phyloP scores from a whole-genome alignment of 1,284 basidiomycete genomes.

The Waitea zeae region DNA sequence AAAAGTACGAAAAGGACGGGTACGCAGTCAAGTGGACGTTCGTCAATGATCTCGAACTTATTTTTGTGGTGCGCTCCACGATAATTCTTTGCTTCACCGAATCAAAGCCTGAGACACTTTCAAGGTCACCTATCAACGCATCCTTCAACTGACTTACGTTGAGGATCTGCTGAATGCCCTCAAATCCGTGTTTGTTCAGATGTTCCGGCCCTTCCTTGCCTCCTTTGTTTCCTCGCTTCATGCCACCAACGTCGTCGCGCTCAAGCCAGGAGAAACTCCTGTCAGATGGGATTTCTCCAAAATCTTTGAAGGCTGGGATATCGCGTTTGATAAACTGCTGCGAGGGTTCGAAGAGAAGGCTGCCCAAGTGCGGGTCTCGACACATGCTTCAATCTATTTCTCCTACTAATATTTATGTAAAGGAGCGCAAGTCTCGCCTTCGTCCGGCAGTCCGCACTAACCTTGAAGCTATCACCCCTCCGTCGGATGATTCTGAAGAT shows the following conservation, averaged over 20 bases:
- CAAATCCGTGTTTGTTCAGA: conserved; percentile 72
- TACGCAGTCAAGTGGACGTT: conserved; percentile 88
- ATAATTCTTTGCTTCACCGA: background rate
- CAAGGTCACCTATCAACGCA: conserved; percentile 92
- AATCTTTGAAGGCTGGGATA: conserved; percentile 72
- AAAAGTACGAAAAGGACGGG: conserved; percentile 81
- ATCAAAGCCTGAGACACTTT: conserved; percentile 3
- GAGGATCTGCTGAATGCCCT: conserved; percentile 72
- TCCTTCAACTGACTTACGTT: conserved; percentile 89
- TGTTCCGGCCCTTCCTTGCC: conserved; percentile 69
- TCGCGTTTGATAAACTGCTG: conserved; percentile 62
- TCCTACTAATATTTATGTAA: conserved; percentile 4
- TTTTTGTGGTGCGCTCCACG: conserved; percentile 65
- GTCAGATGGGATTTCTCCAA: conserved; percentile 51
- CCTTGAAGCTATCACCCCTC: conserved; percentile 9
- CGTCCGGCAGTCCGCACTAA: conserved; percentile 22
- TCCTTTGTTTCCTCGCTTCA: conserved; percentile 72
- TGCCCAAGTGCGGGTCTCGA: conserved; percentile 36
- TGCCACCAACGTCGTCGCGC: conserved; percentile 14
- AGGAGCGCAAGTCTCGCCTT: conserved; percentile 56
- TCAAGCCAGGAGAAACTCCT: conserved; percentile 8
- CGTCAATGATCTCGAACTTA: conserved; percentile 83
- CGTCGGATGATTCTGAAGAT: no score
- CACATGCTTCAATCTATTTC: background rate
- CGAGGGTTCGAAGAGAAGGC: conserved; percentile 63